These are phyloP conservation scores for Haberlea rhodopensis DNA, from an alignment of 257 asterid genomes.

Conservation along the genomic window DNA sequence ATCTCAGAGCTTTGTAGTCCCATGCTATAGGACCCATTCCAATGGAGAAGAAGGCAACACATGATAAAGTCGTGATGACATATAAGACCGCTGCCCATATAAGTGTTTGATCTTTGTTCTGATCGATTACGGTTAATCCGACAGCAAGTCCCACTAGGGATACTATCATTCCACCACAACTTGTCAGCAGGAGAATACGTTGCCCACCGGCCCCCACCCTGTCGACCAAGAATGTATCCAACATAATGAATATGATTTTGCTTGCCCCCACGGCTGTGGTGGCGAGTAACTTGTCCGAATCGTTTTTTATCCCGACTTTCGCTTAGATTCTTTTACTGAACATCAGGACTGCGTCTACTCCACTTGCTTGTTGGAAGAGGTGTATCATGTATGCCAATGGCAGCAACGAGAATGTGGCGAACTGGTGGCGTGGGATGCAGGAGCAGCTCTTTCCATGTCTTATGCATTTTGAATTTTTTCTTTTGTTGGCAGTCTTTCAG, in stretches of 20 bases:
- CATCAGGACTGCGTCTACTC: constrained; percentile 38
- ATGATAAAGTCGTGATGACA: constrained; percentile 17
- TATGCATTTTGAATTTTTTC: background rate
- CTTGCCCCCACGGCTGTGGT: constrained; percentile 54
- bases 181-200: constrained; percentile 46
- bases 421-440: constrained; percentile 45
- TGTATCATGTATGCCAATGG: constrained; percentile 50
- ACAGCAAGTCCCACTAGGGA: constrained; percentile 33
- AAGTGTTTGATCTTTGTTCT: too few species aligned
- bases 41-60: constrained; percentile 37
- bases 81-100: constrained; percentile 39
- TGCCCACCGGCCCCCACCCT: constrained; percentile 60
- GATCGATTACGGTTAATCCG: constrained; percentile 44
- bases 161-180: constrained; percentile 44
- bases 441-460: constrained; percentile 32
- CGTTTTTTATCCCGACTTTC: constrained; percentile 34
- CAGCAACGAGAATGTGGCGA: constrained; percentile 41
- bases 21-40: constrained; percentile 44
- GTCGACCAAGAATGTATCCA: constrained; percentile 54
- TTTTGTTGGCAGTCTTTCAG: constrained; percentile 63
- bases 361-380: constrained; percentile 57
- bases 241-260: constrained; percentile 44
- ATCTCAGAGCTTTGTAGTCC: constrained; percentile 41
- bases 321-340: constrained; percentile 42
- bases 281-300: constrained; percentile 38